Evolutionary conservation across 768 basidiomycete genomes (phyloP).

Genomic region (Holtermannia corniformis): DNA sequence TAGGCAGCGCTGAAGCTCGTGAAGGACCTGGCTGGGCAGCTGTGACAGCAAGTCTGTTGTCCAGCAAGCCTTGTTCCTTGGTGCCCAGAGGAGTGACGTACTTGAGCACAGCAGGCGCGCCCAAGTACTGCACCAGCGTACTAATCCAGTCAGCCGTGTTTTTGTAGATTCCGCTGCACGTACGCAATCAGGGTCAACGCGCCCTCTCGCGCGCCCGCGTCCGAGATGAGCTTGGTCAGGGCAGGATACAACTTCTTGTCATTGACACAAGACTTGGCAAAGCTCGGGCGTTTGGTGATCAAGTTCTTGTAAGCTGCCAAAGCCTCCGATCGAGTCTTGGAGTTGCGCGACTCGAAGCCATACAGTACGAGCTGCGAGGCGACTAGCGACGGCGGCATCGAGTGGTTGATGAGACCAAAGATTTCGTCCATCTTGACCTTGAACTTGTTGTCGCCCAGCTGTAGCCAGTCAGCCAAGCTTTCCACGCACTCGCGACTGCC

Average conservation of each 20-base stretch:
- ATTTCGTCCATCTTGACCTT: conserved; percentile 50
- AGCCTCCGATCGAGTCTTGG: conserved; percentile 79
- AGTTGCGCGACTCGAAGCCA: conserved; percentile 79
- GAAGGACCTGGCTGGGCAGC: conserved; percentile 15
- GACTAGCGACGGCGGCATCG: conserved; percentile 86
- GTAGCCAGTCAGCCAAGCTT: conserved; percentile 6
- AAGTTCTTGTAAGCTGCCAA: conserved; percentile 71
- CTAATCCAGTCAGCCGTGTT: not conserved
- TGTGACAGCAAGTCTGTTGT: conserved; percentile 29
- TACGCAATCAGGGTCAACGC: conserved; percentile 73
- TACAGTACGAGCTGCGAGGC: conserved; percentile 80
- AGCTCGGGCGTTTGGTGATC: conserved; percentile 62
- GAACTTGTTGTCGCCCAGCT: conserved; percentile 90
- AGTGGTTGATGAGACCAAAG: conserved; percentile 72
- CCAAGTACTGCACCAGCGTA: not conserved
- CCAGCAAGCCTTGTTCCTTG: conserved; percentile 25
- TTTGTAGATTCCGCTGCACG: conserved; percentile 15
- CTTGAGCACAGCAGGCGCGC: not conserved
- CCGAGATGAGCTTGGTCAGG: conserved; percentile 48
- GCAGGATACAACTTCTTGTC: conserved; percentile 19
- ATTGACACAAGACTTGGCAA: conserved; percentile 2
- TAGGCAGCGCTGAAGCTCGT: too few species aligned
- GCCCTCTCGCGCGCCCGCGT: conserved; percentile 77
- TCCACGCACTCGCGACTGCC: conserved; percentile 1
- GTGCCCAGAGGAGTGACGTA: not conserved